Evolutionary conservation across 2,329 filamentous ascomycete species (phyloP).

Genomic region (Pseudogymnoascus sp.): DNA sequence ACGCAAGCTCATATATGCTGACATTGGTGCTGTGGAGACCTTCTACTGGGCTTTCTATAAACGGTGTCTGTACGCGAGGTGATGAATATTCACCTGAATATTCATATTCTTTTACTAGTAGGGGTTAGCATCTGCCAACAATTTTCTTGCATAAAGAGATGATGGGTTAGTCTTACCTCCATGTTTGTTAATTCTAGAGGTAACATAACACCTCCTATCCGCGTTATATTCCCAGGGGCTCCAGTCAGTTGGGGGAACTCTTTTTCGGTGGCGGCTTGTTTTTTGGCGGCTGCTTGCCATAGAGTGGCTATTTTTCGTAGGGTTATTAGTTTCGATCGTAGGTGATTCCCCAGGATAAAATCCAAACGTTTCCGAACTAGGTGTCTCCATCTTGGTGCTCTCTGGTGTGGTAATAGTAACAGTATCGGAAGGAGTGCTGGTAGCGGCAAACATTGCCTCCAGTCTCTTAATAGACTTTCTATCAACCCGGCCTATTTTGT

Average conservation of each 20-base stretch:
- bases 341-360: too few relatives aligned
- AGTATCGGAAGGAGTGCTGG: not conserved
- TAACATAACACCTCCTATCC: too few relatives aligned
- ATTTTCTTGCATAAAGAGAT: too few relatives aligned
- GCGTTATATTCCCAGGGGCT: not conserved
- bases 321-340: too few relatives aligned
- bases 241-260: not conserved
- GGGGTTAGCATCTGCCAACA: too few relatives aligned
- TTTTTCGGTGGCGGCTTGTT: not conserved
- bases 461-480: not conserved
- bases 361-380: not conserved
- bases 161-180: too few relatives aligned
- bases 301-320: not conserved
- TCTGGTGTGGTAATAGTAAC: not conserved
- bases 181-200: too few relatives aligned
- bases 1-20: not conserved
- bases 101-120: too few relatives aligned
- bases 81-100: too few relatives aligned
- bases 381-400: not conserved
- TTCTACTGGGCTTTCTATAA: too few relatives aligned
- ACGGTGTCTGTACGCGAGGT: too few relatives aligned
- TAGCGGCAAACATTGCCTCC: not conserved
- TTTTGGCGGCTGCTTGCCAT: not conserved
- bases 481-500: not conserved
- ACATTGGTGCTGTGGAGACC: not conserved